Conservation (phyloP, 2,329 filamentous ascomycete species). For the Ceratocystis lukuohia region DNA sequence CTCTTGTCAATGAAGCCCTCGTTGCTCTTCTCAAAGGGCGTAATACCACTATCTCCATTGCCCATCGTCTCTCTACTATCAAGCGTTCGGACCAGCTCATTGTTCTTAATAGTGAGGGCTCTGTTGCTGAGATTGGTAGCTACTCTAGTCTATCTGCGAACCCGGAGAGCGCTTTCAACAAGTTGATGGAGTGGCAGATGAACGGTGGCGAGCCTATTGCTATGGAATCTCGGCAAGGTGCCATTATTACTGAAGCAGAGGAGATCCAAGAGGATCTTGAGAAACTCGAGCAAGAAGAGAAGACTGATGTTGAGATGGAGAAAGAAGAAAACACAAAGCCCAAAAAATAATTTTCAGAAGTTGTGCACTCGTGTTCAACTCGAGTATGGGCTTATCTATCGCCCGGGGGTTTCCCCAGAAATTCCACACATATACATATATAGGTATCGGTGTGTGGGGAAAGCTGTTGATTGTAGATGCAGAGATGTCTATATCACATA, state of each 20-base stretch:
- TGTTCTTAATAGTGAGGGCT: conserved; percentile 73
- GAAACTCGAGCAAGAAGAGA: conserved; percentile 28
- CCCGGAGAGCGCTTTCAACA: conserved; percentile 72
- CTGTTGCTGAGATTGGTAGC: conserved; percentile 78
- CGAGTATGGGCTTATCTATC: neutral
- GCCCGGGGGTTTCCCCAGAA: neutral
- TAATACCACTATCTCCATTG: conserved; percentile 96
- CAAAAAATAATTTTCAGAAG: conserved; percentile 8
- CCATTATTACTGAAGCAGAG: conserved; percentile 38
- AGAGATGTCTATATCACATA: too few relatives aligned
- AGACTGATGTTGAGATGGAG: conserved; percentile 24
- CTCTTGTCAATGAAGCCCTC: conserved; percentile 84
- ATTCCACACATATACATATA: neutral
- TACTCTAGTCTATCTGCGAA: conserved; percentile 64
- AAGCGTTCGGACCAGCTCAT: conserved; percentile 92
- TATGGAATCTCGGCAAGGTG: conserved; percentile 22
- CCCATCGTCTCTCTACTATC: conserved; percentile 89
- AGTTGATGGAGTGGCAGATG: conserved; percentile 98
- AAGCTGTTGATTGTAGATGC: too few relatives aligned
- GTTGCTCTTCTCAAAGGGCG: conserved; percentile 66
- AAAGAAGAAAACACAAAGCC: neutral
- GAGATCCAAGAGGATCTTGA: conserved; percentile 39
- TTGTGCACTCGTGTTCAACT: neutral
- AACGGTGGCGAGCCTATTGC: conserved; percentile 54
- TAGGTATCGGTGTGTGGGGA: neutral